Evolutionary conservation across 768 basidiomycete genomes (phyloP), one percentile per base, ranked within the genome.

Genomic region (Tephrocybe rancida): DNA sequence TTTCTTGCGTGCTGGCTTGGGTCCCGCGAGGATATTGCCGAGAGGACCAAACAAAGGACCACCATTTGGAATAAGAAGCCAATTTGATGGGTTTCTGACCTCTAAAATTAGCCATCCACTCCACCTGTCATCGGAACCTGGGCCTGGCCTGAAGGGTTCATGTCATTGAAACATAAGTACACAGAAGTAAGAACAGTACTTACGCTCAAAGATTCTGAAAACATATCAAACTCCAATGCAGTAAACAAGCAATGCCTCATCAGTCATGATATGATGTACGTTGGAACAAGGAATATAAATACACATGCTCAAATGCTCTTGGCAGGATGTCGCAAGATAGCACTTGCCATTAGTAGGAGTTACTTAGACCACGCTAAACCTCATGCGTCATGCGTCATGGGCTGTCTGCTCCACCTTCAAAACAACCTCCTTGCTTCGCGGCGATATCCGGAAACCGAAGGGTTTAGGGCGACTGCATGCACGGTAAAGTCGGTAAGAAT

Each of bases 401-500:
- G 19, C 27, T 18, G 48, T 50, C 34, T 55, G 54, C 43, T 55
- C 48, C 13, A 55, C 37, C 24, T 45, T 55, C 6, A 38, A 18
- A 19, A 38, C 34, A 13, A 37, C 34, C 0, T 46, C 54, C 22
- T 45, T 7, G 25, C 54, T 55, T 45, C 54, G 48, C 22, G 54
- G 54, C 5, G 27, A 18, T 3, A 55, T 50, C 24, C 54, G 44
- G 24, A 55, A 50, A 21, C 37, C 29, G 18, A 55, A 55, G 19
- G 54, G 54, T 25, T 45, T 49, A 25, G 54, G 54, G 7, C 54
- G 54, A 32, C 54, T 55, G 30, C 32, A 7, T 19, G 35, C 9
- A 41, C 13, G 18, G 11, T 7, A 5, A 41, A n/a, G 18, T 45
- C 26, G 22, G 25, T 37, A 6, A 22, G n/a, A 7, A 18, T 44